These are phyloP conservation scores for Capsella bursapastoris DNA, from an alignment of 345 rosid genomes.

Conservation along the genomic window DNA sequence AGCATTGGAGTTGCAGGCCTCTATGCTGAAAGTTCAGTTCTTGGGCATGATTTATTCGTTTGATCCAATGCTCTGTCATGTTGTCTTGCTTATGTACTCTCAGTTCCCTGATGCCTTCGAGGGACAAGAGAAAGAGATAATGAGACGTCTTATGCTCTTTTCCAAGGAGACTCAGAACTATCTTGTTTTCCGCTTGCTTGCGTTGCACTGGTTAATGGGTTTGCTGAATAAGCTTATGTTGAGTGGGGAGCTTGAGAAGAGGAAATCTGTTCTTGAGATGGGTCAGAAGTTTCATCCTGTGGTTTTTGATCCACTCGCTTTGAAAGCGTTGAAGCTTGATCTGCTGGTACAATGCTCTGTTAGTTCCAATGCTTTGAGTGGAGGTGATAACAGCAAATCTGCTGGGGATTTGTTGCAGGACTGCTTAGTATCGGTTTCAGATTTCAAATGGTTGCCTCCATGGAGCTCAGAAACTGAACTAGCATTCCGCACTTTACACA, in stretches of 20 bases:
- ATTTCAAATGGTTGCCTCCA: conserved; percentile 92
- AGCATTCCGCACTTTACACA: conserved; percentile 86
- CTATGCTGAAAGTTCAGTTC: conserved; percentile 93
- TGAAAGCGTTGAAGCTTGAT: conserved; percentile 89
- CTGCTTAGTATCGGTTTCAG: conserved; percentile 76
- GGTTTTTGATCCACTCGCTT: conserved; percentile 94
- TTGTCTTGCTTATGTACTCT: conserved; percentile 66
- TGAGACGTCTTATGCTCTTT: conserved; percentile 63
- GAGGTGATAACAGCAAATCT: conserved; percentile 46
- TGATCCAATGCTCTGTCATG: conserved; percentile 80
- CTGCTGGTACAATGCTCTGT: conserved; percentile 69
- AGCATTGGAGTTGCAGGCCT: conserved; percentile 82
- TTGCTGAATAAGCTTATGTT: conserved; percentile 55
- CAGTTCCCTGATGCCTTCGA: conserved; percentile 72
- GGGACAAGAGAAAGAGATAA: conserved; percentile 80
- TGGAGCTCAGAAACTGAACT: conserved; percentile 93
- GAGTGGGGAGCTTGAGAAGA: conserved; percentile 58
- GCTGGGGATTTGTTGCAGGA: conserved; percentile 61
- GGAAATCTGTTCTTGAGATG: conserved; percentile 57
- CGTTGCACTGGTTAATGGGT: conserved; percentile 86
- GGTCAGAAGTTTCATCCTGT: conserved; percentile 70
- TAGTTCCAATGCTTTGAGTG: conserved; percentile 52
- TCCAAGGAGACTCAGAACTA: conserved; percentile 68
- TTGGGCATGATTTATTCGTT: conserved; percentile 83
- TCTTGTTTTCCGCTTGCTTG: conserved; percentile 82